Evolutionary conservation across 2,329 filamentous ascomycete genomes (phyloP).

Genomic region (Cryphonectria naterciae): DNA sequence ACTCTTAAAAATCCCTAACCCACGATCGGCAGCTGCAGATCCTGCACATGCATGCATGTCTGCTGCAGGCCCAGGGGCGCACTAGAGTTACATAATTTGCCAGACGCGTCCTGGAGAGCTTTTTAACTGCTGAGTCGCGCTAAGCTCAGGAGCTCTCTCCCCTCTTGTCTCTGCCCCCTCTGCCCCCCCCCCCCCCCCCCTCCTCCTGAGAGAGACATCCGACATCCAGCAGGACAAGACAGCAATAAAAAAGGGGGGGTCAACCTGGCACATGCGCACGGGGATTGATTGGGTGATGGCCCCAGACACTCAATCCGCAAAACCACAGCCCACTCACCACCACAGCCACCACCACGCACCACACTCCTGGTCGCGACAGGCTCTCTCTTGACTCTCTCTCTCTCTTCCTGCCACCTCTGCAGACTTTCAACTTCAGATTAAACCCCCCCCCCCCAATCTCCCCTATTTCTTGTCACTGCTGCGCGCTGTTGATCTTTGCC

Average conservation of each 20-base stretch:
- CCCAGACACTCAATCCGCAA: conserved; percentile 1
- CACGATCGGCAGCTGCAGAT: conserved; percentile 14
- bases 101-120: not conserved
- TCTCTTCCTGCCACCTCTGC: not conserved
- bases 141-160: conserved; percentile 15
- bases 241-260: conserved; percentile 4
- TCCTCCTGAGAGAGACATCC: not conserved
- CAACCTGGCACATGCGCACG: conserved; percentile 8
- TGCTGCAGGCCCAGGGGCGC: conserved; percentile 6
- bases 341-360: not conserved
- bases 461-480: conserved; percentile 32
- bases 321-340: not conserved
- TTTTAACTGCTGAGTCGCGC: conserved; percentile 4
- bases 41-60: conserved; percentile 11
- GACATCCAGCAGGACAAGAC: not conserved
- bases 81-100: not conserved
- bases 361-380: conserved; percentile 7
- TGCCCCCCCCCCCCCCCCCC: not conserved
- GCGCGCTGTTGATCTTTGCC: conserved; percentile 31
- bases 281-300: conserved; percentile 10
- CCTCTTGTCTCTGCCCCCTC: not conserved
- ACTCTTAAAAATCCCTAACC: not conserved
- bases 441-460: conserved; percentile 6
- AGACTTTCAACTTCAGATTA: conserved; percentile 2
- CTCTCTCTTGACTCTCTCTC: not conserved